A percentile compares a stretch with the other conserved stretches of the same genome.
These are phyloP conservation scores for Cercospora nicotianae DNA, from an alignment of 2,329 filamentous ascomycete species.

Conservation along the genomic window DNA sequence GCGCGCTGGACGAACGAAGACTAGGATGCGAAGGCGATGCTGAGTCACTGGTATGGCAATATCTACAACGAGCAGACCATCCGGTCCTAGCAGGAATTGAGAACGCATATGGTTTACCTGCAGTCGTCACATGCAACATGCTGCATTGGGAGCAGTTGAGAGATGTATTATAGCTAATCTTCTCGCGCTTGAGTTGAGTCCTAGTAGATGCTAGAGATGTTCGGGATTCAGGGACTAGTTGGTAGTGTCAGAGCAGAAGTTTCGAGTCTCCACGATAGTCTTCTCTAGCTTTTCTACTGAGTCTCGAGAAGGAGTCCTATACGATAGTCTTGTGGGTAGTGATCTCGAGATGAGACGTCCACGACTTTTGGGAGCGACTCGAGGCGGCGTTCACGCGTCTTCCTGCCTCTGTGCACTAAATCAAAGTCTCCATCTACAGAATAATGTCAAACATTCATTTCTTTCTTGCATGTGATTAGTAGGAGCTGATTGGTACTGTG, in stretches of 20 bases:
- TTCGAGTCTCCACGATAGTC: neutral
- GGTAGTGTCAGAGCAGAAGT: neutral
- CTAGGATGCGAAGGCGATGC: neutral
- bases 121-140: neutral
- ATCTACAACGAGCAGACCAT: neutral
- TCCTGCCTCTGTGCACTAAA: neutral
- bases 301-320: neutral
- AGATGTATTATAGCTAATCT: neutral
- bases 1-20: neutral
- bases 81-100: neutral
- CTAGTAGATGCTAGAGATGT: neutral
- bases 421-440: neutral
- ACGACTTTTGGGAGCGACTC: neutral
- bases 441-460: neutral
- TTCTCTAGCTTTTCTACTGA: neutral
- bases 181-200: neutral
- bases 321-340: neutral
- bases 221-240: neutral
- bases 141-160: neutral
- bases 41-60: neutral
- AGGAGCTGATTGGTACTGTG: neutral
- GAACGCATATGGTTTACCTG: neutral
- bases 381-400: neutral
- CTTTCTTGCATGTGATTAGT: neutral
- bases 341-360: neutral